Conservation (phyloP, 805 yeast species). For the Saturnispora kantuleensis region DNA sequence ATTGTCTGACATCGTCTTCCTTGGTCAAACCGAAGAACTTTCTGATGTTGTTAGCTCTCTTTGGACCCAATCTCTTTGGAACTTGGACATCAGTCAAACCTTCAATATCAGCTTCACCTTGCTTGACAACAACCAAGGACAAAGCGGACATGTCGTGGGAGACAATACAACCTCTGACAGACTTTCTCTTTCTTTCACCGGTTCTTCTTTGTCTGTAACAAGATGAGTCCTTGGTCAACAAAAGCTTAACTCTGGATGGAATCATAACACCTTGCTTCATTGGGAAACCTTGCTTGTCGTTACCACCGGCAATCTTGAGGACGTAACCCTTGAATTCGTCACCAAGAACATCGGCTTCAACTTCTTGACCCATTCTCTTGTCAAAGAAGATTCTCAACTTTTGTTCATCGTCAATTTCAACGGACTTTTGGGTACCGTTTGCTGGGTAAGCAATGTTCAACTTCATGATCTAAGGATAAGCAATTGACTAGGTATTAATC, state of each 20-base stretch:
- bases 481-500: not conserved
- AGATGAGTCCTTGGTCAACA: slow-evolving; percentile 88
- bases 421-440: slow-evolving; percentile 98
- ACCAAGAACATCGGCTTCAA: slow-evolving; percentile 96
- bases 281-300: slow-evolving; percentile 99
- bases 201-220: slow-evolving; percentile 99
- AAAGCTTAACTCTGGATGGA: slow-evolving; percentile 98
- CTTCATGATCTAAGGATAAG: slow-evolving; percentile 29
- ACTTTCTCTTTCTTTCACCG: slow-evolving; percentile 99
- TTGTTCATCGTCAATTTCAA: slow-evolving; percentile 99
- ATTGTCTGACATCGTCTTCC: slow-evolving; percentile 84
- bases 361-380: slow-evolving; percentile 99
- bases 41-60: slow-evolving; percentile 99
- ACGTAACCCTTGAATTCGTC: slow-evolving; percentile 99
- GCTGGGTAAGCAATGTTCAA: slow-evolving; percentile 99
- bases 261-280: slow-evolving; percentile 99
- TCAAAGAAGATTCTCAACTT: slow-evolving; percentile 97
- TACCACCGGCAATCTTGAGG: slow-evolving; percentile 99
- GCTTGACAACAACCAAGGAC: slow-evolving; percentile 88
- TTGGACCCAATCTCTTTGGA: slow-evolving; percentile 99
- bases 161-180: slow-evolving; percentile 99
- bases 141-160: slow-evolving; percentile 94
- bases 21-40: slow-evolving; percentile 97
- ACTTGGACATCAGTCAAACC: slow-evolving; percentile 92
- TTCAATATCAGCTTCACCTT: slow-evolving; percentile 91